Conservation (phyloP, 306 rosid genomes). For the Prunus mume region DNA sequence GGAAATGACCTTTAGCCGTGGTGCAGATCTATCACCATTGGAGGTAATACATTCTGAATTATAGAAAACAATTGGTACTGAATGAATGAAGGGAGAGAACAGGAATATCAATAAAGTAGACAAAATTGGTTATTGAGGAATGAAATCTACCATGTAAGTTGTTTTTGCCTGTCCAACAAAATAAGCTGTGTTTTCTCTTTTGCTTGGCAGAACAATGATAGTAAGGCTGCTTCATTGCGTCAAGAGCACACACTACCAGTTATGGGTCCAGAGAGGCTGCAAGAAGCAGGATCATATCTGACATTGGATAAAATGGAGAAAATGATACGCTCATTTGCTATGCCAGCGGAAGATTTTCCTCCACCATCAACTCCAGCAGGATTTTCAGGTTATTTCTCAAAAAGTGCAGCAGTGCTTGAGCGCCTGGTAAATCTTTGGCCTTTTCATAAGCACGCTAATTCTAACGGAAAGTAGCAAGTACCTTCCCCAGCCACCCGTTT, state of each 20-base stretch:
- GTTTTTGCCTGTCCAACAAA: slow-evolving; percentile 4
- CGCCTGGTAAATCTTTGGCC: slow-evolving; percentile 97
- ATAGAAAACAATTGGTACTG: slow-evolving; percentile 3
- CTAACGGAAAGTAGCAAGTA: slow-evolving; percentile 45
- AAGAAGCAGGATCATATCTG: slow-evolving; percentile 75
- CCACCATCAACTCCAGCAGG: slow-evolving; percentile 81
- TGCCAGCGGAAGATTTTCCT: slow-evolving; percentile 99
- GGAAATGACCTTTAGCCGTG: slow-evolving; percentile 91
- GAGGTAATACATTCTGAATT: slow-evolving; percentile 57
- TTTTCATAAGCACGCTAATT: slow-evolving; percentile 60
- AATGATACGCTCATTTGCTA: slow-evolving; percentile 94
- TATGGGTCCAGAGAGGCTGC: slow-evolving; percentile 97
- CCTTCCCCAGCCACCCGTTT: not conserved
- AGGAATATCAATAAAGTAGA: not conserved
- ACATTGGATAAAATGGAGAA: slow-evolving; percentile 84
- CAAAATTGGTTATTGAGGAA: not conserved
- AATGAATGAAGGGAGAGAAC: not conserved
- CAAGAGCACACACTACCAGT: slow-evolving; percentile 94
- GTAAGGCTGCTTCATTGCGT: slow-evolving; percentile 66
- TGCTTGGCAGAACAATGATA: slow-evolving; percentile 60
- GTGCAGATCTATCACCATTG: slow-evolving; percentile 91
- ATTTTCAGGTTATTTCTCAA: slow-evolving; percentile 89
- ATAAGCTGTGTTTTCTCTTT: slow-evolving; percentile 12
- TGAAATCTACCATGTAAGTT: not conserved
- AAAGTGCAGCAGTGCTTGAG: slow-evolving; percentile 78